phyloP scores from a whole-genome alignment of 257 asterid genomes.

The Jaltomata sinuosa region DNA sequence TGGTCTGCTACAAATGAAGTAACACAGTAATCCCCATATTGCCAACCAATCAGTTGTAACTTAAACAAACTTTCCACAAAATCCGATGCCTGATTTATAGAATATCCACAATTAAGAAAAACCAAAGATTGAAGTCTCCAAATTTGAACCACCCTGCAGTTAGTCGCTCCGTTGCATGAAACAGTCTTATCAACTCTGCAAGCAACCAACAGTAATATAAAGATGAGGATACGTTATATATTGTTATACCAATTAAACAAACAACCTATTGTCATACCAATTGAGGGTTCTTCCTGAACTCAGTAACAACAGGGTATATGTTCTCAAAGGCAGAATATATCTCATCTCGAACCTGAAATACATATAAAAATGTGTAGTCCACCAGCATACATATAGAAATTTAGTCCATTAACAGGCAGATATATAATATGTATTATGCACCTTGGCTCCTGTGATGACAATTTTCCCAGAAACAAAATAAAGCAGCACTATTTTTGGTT shows the following conservation, averaged over 20 bases:
- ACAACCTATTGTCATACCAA: constrained; percentile 33
- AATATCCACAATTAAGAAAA: not conserved
- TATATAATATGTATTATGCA: constrained; percentile 10
- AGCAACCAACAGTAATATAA: not conserved
- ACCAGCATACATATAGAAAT: not conserved
- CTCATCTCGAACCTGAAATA: constrained; percentile 83
- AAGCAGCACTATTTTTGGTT: constrained; percentile 87
- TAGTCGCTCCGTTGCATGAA: not conserved
- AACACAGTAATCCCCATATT: not conserved
- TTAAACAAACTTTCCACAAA: not conserved
- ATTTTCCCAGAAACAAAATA: constrained; percentile 92
- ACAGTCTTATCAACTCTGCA: not conserved
- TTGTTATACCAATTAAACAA: not conserved
- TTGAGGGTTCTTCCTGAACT: constrained; percentile 82
- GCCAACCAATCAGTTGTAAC: not conserved
- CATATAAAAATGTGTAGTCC: too few relatives aligned
- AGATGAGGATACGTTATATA: not conserved
- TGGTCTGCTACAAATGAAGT: not conserved
- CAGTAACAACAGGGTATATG: constrained; percentile 68
- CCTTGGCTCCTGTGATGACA: constrained; percentile 97
- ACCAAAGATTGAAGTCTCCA: not conserved
- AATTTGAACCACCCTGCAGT: not conserved
- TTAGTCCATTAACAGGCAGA: not conserved
- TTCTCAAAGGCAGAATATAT: constrained; percentile 80
- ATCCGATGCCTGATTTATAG: not conserved